Percentiles rank a stretch among this genome's conserved stretches.
phyloP scores from a whole-genome alignment of 2,329 filamentous ascomycete genomes.

The Colletotrichum scovillei region DNA sequence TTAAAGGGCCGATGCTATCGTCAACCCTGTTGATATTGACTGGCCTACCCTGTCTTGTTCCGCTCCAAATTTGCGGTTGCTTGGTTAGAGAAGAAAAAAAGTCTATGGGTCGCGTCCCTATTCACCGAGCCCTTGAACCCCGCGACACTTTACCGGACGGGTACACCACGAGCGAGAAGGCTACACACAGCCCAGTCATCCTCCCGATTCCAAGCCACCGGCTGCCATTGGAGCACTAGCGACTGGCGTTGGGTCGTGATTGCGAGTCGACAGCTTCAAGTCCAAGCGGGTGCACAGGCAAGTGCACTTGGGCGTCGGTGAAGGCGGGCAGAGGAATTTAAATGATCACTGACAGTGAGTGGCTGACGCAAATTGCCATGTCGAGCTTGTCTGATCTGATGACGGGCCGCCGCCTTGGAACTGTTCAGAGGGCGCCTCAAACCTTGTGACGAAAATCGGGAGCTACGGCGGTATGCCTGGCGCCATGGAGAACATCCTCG shows the following conservation, averaged over 20 bases:
- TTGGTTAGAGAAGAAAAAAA: slow-evolving; percentile 25
- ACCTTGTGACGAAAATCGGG: slow-evolving; percentile 9
- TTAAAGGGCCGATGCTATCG: slow-evolving; percentile 25
- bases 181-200: slow-evolving; percentile 20
- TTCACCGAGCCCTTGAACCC: slow-evolving; percentile 28
- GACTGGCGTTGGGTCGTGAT: slow-evolving; percentile 6
- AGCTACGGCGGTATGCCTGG: neutral
- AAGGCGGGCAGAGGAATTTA: slow-evolving; percentile 1
- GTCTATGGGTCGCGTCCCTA: slow-evolving; percentile 1
- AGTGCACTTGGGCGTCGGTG: slow-evolving; percentile 12
- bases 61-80: slow-evolving; percentile 29
- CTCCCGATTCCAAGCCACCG: slow-evolving; percentile 13
- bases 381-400: slow-evolving; percentile 9
- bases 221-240: slow-evolving; percentile 29
- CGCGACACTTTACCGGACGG: slow-evolving; percentile 10
- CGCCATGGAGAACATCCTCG: slow-evolving; percentile 2
- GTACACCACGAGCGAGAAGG: neutral
- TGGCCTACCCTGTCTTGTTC: slow-evolving; percentile 24
- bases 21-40: slow-evolving; percentile 31
- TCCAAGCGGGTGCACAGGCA: slow-evolving; percentile 28
- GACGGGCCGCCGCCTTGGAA: neutral
- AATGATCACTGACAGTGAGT: slow-evolving; percentile 14
- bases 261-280: slow-evolving; percentile 18
- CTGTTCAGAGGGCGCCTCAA: slow-evolving; percentile 16
- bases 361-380: slow-evolving; percentile 15